These are phyloP conservation scores for Kregervanrija fluxuum DNA, from an alignment of 805 yeast species.

Conservation along the genomic window DNA sequence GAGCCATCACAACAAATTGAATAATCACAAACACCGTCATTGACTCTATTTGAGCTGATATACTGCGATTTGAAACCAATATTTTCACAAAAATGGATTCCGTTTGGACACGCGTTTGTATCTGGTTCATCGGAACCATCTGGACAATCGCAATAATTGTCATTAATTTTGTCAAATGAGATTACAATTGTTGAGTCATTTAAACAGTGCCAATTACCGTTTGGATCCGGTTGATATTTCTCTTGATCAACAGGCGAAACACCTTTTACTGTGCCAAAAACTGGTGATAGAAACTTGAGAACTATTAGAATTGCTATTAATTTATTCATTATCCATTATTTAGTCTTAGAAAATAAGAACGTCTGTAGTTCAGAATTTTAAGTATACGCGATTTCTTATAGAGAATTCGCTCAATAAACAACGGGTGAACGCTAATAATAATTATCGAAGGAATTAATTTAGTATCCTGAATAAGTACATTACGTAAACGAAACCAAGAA, in stretches of 20 bases:
- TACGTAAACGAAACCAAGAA: too few species aligned
- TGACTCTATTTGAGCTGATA: conserved; percentile 61
- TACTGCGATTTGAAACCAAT: conserved; percentile 57
- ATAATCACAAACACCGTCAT: conserved; percentile 91
- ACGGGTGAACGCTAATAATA: too few species aligned
- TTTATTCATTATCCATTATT: neutral
- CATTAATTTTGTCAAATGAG: conserved; percentile 62
- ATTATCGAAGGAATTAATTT: too few species aligned
- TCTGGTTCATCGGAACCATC: conserved; percentile 98
- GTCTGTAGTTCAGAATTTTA: too few species aligned
- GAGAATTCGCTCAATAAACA: too few species aligned
- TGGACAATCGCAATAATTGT: conserved; percentile 92
- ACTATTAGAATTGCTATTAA: neutral
- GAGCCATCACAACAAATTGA: conserved; percentile 90
- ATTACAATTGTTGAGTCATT: conserved; percentile 57
- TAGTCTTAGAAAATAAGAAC: neutral
- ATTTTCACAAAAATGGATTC: conserved; percentile 68
- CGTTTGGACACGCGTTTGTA: conserved; percentile 66
- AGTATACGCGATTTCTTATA: too few species aligned
- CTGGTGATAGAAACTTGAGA: neutral
- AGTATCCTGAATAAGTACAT: too few species aligned
- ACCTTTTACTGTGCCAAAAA: conserved; percentile 21
- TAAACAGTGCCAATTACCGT: conserved; percentile 65
- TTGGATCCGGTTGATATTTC: conserved; percentile 42
- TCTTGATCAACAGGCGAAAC: conserved; percentile 32